Conservation (phyloP, 2,329 filamentous ascomycete genomes). For the Monilinia fructigena region DNA sequence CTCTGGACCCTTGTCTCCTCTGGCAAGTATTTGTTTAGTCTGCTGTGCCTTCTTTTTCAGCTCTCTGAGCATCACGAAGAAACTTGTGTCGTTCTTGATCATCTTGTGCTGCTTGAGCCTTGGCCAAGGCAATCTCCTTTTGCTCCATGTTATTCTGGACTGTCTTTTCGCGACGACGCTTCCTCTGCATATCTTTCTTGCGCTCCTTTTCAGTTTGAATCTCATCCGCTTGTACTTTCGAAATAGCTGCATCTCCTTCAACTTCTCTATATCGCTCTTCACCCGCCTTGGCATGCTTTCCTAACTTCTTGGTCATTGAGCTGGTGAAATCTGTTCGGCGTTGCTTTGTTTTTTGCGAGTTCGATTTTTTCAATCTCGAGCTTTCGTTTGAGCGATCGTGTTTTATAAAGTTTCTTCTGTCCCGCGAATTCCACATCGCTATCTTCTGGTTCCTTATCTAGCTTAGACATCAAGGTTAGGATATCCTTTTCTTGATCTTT, state of each 20-base stretch:
- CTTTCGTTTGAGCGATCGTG: constrained; percentile 65
- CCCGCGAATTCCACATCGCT: constrained; percentile 54
- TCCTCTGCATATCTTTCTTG: constrained; percentile 99
- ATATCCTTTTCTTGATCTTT: constrained; percentile 67
- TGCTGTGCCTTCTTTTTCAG: constrained; percentile 91
- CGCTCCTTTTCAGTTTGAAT: constrained; percentile 94
- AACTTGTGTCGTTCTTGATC: constrained; percentile 79
- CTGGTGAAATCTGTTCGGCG: constrained; percentile 59
- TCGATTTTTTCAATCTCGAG: constrained; percentile 66
- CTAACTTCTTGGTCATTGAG: constrained; percentile 60
- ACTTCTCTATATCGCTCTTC: constrained; percentile 73
- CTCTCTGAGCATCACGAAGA: constrained; percentile 81
- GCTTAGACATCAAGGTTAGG: constrained; percentile 60
- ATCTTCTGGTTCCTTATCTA: constrained; percentile 59
- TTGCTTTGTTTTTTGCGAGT: constrained; percentile 61
- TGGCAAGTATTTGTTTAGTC: constrained; percentile 82
- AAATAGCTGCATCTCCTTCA: constrained; percentile 77
- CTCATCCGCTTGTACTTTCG: constrained; percentile 86
- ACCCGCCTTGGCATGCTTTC: constrained; percentile 66
- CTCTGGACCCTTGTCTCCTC: constrained; percentile 77
- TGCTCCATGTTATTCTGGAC: constrained; percentile 91
- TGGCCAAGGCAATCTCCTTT: constrained; percentile 78
- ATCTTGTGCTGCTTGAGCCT: constrained; percentile 75
- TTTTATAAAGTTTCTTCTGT: constrained; percentile 52
- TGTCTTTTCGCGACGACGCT: constrained; percentile 91